Base-by-base conservation (phyloP, 2,329 filamentous ascomycete genomes). In the Aspergillus carbonarius region DNA sequence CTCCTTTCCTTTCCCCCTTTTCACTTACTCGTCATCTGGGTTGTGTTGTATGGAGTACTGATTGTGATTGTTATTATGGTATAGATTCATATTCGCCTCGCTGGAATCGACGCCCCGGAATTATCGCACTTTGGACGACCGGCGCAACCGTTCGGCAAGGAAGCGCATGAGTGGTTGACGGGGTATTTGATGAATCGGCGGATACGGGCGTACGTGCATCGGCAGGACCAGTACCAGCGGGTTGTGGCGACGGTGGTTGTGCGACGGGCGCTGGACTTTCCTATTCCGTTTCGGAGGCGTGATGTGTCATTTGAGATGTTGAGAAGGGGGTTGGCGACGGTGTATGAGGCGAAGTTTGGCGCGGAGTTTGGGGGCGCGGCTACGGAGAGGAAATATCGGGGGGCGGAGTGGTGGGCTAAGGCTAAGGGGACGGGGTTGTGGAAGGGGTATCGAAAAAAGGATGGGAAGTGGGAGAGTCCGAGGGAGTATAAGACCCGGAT, bases 261-360 rank as follows among this genome's bases (percentile, higher is more conserved):
- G 32, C 84, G 91, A 49, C 83, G 82, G 57, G 70, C 66, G 35
- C 64, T 74, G 39, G 74, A 76, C 50, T 74, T 76, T 40, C 74
- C 73, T 6, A 59, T 68, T 20, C 74, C 74, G 4, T 72, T 77
- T 46, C 81, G 91, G 60, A 87, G 86, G 65, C 85, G 84, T 58
- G 93, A 99, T 73, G 90, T 99, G 5, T 92, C 93, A 3, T 78
- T 93, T 60, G 90, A 96, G 74, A 96, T 99, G 93, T 77, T 99
- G 61, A 90, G 87, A 77, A 82, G 79, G 20, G 95, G 95, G 0
- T 78, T 96, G 63, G 95, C 93, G 40, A 96, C 92, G 2, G 89
- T 95, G 3, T 99, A 98, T 73, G 95, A 98, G 77, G 93, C 92
- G 27, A 98, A 96, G 76, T 84, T 82, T 5, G 95, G 93, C 3